These are phyloP conservation scores for Aspergillus sparsus DNA, from an alignment of 495 filamentous ascomycete genomes.

Conservation along the genomic window DNA sequence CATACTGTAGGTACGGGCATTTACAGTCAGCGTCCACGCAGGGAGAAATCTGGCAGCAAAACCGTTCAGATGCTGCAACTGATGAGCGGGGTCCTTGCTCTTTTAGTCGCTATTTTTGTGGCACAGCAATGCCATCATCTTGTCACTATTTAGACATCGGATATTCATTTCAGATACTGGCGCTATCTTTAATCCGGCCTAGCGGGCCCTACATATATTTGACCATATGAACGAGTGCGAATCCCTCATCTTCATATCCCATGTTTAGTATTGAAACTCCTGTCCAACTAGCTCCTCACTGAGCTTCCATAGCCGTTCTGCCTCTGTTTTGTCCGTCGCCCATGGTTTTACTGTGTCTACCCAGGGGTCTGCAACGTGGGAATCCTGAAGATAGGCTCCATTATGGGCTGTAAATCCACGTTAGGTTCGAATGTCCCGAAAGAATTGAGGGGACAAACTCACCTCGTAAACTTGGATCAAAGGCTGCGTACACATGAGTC, in stretches of 20 bases:
- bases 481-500: constrained; percentile 58
- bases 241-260: neutral
- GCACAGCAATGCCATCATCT: too few species aligned
- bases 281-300: constrained; percentile 7
- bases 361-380: constrained; percentile 7
- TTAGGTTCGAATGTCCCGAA: neutral
- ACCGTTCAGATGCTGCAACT: too few species aligned
- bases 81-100: too few species aligned
- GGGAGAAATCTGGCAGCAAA: too few species aligned
- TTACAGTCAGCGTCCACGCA: too few species aligned
- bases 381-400: constrained; percentile 11
- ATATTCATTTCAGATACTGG: too few species aligned
- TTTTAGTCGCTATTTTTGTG: too few species aligned
- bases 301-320: constrained; percentile 14
- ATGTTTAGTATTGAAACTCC: neutral
- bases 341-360: constrained; percentile 7
- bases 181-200: too few species aligned
- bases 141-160: too few species aligned
- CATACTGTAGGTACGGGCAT: too few species aligned
- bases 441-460: constrained; percentile 9
- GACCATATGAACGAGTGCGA: too few species aligned
- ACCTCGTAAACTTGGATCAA: constrained; percentile 54
- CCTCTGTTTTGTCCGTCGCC: constrained; percentile 5
- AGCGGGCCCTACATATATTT: too few species aligned
- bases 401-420: constrained; percentile 5